phyloP scores from a whole-genome alignment of 305 asterid genomes.

The Fraxinus floribunda region DNA sequence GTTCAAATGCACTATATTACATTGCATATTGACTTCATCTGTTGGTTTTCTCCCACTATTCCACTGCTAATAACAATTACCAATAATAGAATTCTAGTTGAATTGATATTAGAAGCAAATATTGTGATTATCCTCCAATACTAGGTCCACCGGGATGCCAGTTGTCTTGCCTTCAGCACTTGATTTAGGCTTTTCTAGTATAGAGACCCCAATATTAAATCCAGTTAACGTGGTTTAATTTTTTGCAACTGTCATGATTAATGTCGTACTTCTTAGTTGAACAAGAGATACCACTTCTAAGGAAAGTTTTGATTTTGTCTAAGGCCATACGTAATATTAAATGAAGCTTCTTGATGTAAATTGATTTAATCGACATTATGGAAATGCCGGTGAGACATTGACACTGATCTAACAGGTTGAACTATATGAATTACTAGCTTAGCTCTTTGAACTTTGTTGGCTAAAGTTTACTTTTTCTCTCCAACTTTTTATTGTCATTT shows the following conservation, averaged over 20 bases:
- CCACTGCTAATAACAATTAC: not conserved
- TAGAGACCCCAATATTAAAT: not conserved
- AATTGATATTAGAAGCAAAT: not conserved
- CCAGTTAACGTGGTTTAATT: not conserved
- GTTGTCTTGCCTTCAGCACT: not conserved
- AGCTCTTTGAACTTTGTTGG: not conserved
- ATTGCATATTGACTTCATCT: not conserved
- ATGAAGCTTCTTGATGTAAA: not conserved
- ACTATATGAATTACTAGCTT: not conserved
- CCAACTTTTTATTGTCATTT: not conserved
- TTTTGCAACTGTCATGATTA: not conserved
- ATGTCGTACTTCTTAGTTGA: not conserved
- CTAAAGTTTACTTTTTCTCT: not conserved
- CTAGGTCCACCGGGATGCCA: not conserved
- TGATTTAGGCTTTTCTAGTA: not conserved
- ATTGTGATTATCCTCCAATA: not conserved
- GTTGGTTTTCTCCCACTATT: not conserved
- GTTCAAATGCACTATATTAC: not conserved
- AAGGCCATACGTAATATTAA: not conserved
- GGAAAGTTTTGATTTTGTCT: not conserved
- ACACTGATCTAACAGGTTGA: not conserved
- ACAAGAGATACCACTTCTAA: not conserved
- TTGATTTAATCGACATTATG: not conserved
- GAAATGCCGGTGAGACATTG: not conserved
- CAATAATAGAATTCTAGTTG: not conserved